These are phyloP conservation scores for Emmonsiellopsis sp. DNA, from an alignment of 2,329 filamentous ascomycete genomes.

Conservation along the genomic window DNA sequence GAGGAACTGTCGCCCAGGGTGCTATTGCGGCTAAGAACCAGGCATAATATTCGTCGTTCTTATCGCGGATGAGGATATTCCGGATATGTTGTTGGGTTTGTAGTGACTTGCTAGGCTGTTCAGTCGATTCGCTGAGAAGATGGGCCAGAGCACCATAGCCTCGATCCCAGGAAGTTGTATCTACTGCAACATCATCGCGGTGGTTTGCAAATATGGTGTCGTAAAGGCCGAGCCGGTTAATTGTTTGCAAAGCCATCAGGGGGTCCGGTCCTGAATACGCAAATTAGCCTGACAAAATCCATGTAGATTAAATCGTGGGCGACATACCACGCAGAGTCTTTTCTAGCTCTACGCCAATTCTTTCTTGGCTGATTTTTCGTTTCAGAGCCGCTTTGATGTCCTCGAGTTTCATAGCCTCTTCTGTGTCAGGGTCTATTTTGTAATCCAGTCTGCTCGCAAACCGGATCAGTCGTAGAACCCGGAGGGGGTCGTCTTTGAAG, in stretches of 20 bases:
- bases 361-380: slow-evolving; percentile 83
- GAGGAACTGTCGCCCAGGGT: slow-evolving; percentile 57
- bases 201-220: slow-evolving; percentile 35
- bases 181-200: slow-evolving; percentile 44
- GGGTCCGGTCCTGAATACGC: slow-evolving; percentile 28
- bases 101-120: slow-evolving; percentile 24
- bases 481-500: slow-evolving; percentile 85
- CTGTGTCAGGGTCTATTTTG: slow-evolving; percentile 60
- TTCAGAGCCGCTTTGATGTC: slow-evolving; percentile 71
- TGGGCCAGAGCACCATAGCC: slow-evolving; percentile 56
- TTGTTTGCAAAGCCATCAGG: slow-evolving; percentile 27
- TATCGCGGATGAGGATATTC: slow-evolving; percentile 49
- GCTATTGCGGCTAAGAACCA: slow-evolving; percentile 69
- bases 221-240: slow-evolving; percentile 31
- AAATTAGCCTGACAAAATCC: not conserved
- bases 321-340: slow-evolving; percentile 72
- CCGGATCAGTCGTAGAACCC: slow-evolving; percentile 76
- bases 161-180: slow-evolving; percentile 51
- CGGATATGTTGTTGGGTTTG: slow-evolving; percentile 19
- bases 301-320: not conserved
- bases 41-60: slow-evolving; percentile 59
- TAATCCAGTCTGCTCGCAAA: slow-evolving; percentile 84
- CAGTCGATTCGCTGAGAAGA: slow-evolving; percentile 30
- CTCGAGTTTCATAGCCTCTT: slow-evolving; percentile 65
- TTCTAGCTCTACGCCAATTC: slow-evolving; percentile 76